Percentiles rank a stretch among this genome's conserved stretches.
These are phyloP conservation scores for Trametes cubensis DNA, from an alignment of 768 basidiomycete species.

Conservation along the genomic window DNA sequence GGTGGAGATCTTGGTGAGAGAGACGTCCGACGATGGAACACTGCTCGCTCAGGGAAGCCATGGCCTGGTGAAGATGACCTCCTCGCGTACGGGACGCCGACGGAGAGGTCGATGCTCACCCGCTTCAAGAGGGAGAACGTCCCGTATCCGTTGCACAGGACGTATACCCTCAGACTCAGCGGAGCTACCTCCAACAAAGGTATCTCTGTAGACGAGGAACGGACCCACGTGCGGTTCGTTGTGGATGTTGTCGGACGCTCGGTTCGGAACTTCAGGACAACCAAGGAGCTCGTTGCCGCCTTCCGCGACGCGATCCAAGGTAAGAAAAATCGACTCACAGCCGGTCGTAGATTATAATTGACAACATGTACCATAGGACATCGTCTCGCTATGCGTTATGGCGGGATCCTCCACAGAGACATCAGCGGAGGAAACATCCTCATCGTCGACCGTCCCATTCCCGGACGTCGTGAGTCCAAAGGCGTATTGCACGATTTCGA, in stretches of 20 bases:
- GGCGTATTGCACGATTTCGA: conserved; percentile 5
- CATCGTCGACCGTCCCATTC: conserved; percentile 1
- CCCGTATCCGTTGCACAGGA: conserved; percentile 8
- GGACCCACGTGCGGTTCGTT: conserved; percentile 20
- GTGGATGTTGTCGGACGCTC: conserved; percentile 12
- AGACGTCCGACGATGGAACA: background rate
- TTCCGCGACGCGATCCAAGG: conserved; percentile 20
- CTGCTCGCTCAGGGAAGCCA: too few species aligned
- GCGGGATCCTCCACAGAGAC: conserved; percentile 1
- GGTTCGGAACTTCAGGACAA: conserved; percentile 5
- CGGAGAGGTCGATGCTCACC: too few species aligned
- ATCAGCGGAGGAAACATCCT: conserved; percentile 10
- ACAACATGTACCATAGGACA: background rate
- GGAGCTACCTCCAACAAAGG: too few species aligned
- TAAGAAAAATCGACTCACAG: background rate
- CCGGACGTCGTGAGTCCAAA: background rate
- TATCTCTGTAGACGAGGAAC: background rate
- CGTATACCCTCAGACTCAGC: conserved; percentile 1
- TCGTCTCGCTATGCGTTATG: background rate
- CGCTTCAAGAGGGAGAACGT: too few species aligned
- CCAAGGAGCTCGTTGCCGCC: conserved; percentile 17
- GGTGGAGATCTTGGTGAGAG: background rate
- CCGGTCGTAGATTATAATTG: too few species aligned
- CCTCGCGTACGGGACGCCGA: too few species aligned
- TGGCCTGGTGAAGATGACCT: too few species aligned